These are phyloP conservation scores for Teunomyces gatunensis DNA, from an alignment of 805 yeast species.

Conservation along the genomic window DNA sequence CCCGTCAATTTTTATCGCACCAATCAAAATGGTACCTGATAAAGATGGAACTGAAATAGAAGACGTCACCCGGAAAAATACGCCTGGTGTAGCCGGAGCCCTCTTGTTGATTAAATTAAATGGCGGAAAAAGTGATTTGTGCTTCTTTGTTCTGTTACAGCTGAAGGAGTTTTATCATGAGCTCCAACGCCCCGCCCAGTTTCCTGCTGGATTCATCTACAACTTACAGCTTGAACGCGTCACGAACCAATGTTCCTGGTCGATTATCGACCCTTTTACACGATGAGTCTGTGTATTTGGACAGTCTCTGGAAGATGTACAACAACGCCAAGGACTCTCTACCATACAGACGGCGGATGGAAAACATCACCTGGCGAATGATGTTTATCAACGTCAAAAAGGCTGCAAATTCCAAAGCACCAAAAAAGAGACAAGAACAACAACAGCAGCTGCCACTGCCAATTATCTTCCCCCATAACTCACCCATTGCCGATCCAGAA, in stretches of 20 bases:
- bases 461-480: background rate
- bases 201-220: background rate
- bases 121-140: background rate
- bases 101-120: background rate
- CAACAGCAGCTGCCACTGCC: background rate
- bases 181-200: background rate
- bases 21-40: conserved; percentile 7
- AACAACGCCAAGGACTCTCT: conserved; percentile 68
- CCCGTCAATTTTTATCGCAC: conserved; percentile 6
- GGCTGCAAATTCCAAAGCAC: conserved; percentile 10
- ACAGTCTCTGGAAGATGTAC: conserved; percentile 72
- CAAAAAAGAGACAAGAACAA: conserved; percentile 5
- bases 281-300: background rate
- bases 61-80: conserved; percentile 2
- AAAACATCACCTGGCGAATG: conserved; percentile 85
- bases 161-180: background rate
- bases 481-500: conserved; percentile 36
- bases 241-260: background rate
- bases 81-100: background rate
- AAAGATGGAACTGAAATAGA: background rate
- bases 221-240: background rate
- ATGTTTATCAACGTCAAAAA: conserved; percentile 49
- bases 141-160: background rate
- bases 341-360: conserved; percentile 76
- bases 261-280: conserved; percentile 1